These are phyloP conservation scores for Arthrobotrys iridis DNA, from an alignment of 2,329 filamentous ascomycete species.

Conservation along the genomic window DNA sequence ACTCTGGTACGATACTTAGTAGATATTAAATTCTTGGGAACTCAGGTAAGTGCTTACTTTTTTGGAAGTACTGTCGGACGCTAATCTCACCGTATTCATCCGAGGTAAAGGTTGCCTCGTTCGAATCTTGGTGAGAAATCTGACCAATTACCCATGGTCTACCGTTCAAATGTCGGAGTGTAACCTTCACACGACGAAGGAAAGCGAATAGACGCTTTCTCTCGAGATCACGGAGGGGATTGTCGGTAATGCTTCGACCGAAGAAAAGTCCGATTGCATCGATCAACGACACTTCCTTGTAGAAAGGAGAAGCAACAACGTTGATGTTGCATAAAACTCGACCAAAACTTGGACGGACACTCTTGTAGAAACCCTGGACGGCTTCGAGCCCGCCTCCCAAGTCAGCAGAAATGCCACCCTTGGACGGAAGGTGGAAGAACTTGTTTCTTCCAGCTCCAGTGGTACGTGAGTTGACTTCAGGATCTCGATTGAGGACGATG, in stretches of 20 bases:
- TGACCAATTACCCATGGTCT: slow-evolving; percentile 5
- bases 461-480: slow-evolving; percentile 58
- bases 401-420: slow-evolving; percentile 59
- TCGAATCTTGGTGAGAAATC: neutral
- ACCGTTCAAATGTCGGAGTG: slow-evolving; percentile 6
- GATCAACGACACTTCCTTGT: slow-evolving; percentile 64
- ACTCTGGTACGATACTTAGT: slow-evolving; percentile 15
- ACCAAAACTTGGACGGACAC: slow-evolving; percentile 69
- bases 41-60: slow-evolving; percentile 12
- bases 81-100: slow-evolving; percentile 10
- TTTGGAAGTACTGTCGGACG: slow-evolving; percentile 31
- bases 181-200: slow-evolving; percentile 25
- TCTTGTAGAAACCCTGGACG: slow-evolving; percentile 60
- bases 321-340: slow-evolving; percentile 72
- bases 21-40: neutral
- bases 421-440: slow-evolving; percentile 62
- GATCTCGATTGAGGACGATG: slow-evolving; percentile 23
- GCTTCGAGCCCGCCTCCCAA: slow-evolving; percentile 68
- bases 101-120: slow-evolving; percentile 8
- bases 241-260: slow-evolving; percentile 3
- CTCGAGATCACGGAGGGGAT: slow-evolving; percentile 12
- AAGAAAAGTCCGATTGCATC: slow-evolving; percentile 61
- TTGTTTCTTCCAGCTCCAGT: slow-evolving; percentile 67
- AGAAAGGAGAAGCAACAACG: slow-evolving; percentile 70
- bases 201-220: neutral